phyloP scores from a whole-genome alignment of 106 monocot genomes.

The Allium fistulosum region DNA sequence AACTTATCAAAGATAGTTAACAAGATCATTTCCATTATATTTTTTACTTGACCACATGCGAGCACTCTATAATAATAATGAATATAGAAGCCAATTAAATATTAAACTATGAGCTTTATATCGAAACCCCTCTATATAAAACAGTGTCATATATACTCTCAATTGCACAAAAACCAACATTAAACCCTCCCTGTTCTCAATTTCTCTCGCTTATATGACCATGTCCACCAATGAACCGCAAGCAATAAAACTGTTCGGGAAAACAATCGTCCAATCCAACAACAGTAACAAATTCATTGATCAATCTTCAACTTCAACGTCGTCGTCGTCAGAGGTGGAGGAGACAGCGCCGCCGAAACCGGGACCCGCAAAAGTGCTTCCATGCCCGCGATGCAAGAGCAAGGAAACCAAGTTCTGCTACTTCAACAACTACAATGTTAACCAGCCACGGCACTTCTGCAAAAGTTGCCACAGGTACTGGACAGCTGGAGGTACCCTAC shows the following conservation, averaged over 20 bases:
- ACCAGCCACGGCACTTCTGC: conserved; percentile 15
- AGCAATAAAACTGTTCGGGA: conserved; percentile 6
- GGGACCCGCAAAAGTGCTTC: not conserved
- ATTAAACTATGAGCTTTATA: too few relatives aligned
- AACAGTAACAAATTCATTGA: not conserved
- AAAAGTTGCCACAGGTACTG: conserved; percentile 19
- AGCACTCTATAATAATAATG: too few relatives aligned
- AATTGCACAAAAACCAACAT: too few relatives aligned
- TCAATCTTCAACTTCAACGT: not conserved
- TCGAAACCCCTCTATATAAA: too few relatives aligned
- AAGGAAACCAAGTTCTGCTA: conserved; percentile 11
- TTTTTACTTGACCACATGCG: too few relatives aligned
- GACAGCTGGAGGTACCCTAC: conserved; percentile 18
- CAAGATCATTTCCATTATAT: too few relatives aligned
- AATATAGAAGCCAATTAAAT: too few relatives aligned
- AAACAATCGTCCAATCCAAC: not conserved
- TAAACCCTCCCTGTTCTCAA: not conserved
- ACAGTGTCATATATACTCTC: too few relatives aligned
- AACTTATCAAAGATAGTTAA: too few relatives aligned
- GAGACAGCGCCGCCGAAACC: not conserved
- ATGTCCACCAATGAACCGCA: not conserved
- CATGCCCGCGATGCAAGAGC: conserved; percentile 6
- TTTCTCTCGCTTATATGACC: not conserved
- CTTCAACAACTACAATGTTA: conserved; percentile 15
- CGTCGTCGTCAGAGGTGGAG: not conserved